Conservation (phyloP, 106 monocot genomes). For the Amphibolis antarctica region DNA sequence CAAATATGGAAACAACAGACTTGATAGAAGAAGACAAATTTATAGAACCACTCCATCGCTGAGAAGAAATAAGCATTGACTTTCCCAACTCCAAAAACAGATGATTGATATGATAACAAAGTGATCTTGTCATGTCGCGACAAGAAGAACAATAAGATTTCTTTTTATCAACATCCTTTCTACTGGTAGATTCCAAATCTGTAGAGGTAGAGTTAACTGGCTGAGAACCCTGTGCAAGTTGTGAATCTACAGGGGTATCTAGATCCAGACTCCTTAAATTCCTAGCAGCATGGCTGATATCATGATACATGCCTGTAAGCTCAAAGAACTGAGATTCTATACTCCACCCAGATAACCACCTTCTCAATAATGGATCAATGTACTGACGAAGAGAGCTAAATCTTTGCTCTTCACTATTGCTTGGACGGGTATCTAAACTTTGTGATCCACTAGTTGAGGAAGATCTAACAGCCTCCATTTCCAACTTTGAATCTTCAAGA, state of each 20-base stretch:
- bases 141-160: constrained; percentile 59
- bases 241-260: constrained; percentile 32
- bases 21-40: constrained; percentile 48
- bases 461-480: constrained; percentile 29
- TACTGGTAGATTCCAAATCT: constrained; percentile 21
- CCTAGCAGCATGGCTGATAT: constrained; percentile 57
- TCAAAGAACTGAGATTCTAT: constrained; percentile 95
- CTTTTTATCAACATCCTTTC: constrained; percentile 62
- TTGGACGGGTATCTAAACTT: constrained; percentile 19
- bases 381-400: constrained; percentile 71
- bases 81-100: constrained; percentile 85
- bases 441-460: constrained; percentile 32
- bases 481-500: constrained; percentile 72
- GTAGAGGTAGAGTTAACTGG: constrained; percentile 20
- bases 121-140: constrained; percentile 87
- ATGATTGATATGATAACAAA: constrained; percentile 85
- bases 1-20: constrained; percentile 58
- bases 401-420: constrained; percentile 60
- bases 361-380: constrained; percentile 76
- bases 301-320: constrained; percentile 83
- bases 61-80: constrained; percentile 68
- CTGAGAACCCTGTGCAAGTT: constrained; percentile 21
- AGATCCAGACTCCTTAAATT: constrained; percentile 36
- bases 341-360: constrained; percentile 73
- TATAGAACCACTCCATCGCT: constrained; percentile 57